phyloP scores from a whole-genome alignment of 2,329 filamentous ascomycete genomes.

The Neonectria sp. region DNA sequence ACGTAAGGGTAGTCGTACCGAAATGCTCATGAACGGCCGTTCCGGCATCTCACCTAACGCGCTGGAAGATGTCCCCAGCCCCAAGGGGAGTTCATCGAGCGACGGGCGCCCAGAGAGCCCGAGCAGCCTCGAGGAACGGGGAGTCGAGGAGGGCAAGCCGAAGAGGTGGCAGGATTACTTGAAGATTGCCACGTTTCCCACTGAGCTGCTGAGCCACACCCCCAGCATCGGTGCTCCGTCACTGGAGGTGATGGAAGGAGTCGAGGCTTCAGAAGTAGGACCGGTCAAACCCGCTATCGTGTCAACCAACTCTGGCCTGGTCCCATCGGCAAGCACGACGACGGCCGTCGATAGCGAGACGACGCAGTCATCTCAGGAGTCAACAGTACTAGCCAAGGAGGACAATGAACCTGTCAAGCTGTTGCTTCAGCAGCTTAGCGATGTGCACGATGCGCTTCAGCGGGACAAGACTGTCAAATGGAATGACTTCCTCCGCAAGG shows the following conservation, averaged over 20 bases:
- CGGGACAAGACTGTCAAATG: slow-evolving; percentile 85
- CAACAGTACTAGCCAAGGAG: slow-evolving; percentile 63
- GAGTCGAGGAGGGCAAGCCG: slow-evolving; percentile 68
- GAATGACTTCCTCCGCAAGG: slow-evolving; percentile 94
- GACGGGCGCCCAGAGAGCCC: slow-evolving; percentile 70
- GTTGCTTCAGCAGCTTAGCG: slow-evolving; percentile 85
- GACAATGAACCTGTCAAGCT: slow-evolving; percentile 85
- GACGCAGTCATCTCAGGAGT: slow-evolving; percentile 62
- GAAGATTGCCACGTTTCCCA: slow-evolving; percentile 84
- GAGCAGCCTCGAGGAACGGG: slow-evolving; percentile 68
- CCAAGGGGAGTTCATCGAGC: slow-evolving; percentile 58
- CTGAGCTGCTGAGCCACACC: slow-evolving; percentile 88
- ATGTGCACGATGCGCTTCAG: slow-evolving; percentile 87
- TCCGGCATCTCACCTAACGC: slow-evolving; percentile 65
- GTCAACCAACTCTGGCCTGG: slow-evolving; percentile 70
- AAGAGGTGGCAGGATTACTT: slow-evolving; percentile 92
- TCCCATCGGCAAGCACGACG: slow-evolving; percentile 76
- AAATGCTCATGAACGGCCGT: slow-evolving; percentile 76
- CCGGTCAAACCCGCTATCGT: slow-evolving; percentile 60
- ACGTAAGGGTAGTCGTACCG: slow-evolving; percentile 71
- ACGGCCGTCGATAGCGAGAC: slow-evolving; percentile 76
- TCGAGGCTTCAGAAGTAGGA: slow-evolving; percentile 40
- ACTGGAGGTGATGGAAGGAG: slow-evolving; percentile 74
- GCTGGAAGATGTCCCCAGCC: slow-evolving; percentile 62
- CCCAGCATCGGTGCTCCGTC: slow-evolving; percentile 72